Conservation (phyloP, 495 filamentous ascomycete species). For the Xylaria acuta region DNA sequence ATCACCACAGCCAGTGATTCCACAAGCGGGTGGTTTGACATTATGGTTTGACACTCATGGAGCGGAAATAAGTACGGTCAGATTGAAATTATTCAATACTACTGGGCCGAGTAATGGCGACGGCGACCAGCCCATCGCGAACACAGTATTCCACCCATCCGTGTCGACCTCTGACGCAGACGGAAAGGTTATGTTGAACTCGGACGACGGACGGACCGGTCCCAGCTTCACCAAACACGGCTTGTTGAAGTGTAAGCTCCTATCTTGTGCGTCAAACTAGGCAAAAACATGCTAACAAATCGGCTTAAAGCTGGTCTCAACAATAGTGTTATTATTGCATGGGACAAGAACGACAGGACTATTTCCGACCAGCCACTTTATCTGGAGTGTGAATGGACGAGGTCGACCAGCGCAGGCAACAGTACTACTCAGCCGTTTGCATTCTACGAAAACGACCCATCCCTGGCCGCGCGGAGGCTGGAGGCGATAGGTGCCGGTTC, state of each 20-base stretch:
- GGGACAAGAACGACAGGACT: background rate
- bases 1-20: background rate
- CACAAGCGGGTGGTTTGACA: background rate
- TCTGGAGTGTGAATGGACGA: conserved; percentile 19
- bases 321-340: background rate
- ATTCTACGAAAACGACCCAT: background rate
- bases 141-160: background rate
- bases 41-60: conserved; percentile 20
- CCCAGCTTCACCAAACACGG: background rate
- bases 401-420: background rate
- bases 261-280: background rate
- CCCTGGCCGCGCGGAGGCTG: background rate
- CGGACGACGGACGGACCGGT: background rate
- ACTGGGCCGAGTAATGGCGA: background rate
- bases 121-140: background rate
- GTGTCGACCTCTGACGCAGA: background rate
- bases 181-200: background rate
- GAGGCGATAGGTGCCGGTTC: background rate
- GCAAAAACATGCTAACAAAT: background rate
- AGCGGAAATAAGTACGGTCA: background rate
- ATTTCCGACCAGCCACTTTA: background rate
- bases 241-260: background rate
- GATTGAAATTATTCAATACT: background rate
- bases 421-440: conserved; percentile 17
- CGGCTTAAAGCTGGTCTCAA: background rate